phyloP scores from a whole-genome alignment of 2,329 filamentous ascomycete genomes.

The Juglanconis oblonga region DNA sequence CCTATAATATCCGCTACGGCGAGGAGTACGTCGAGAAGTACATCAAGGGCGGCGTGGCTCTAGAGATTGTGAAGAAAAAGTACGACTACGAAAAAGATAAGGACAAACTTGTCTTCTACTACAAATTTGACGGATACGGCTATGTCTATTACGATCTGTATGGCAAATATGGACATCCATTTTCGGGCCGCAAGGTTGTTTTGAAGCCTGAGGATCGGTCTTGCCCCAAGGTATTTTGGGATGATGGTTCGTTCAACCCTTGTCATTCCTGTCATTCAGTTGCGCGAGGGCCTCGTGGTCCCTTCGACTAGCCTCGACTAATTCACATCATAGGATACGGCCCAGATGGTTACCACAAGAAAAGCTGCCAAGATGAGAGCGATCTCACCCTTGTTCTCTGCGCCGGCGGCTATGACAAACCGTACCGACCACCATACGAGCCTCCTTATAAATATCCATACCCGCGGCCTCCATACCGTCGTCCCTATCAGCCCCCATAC shows the following conservation, averaged over 20 bases:
- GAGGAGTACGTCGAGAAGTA: conserved; percentile 11
- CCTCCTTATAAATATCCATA: neutral
- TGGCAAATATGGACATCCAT: conserved; percentile 11
- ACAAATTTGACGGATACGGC: conserved; percentile 2
- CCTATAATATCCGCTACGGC: conserved; percentile 12
- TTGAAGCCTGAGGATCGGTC: conserved; percentile 8
- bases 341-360: conserved; percentile 2
- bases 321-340: neutral
- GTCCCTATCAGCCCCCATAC: neutral
- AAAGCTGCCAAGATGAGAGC: conserved; percentile 2
- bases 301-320: too few relatives aligned
- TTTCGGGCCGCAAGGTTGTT: conserved; percentile 4
- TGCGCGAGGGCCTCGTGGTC: too few relatives aligned
- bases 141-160: conserved; percentile 14
- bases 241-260: conserved; percentile 2
- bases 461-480: neutral
- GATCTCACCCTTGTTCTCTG: conserved; percentile 10
- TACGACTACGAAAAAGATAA: conserved; percentile 1
- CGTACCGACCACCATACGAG: neutral
- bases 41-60: conserved; percentile 8
- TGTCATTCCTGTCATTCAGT: too few relatives aligned
- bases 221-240: conserved; percentile 7
- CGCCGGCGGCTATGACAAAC: neutral
- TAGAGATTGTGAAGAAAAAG: conserved; percentile 11
- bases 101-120: conserved; percentile 14